Base-by-base conservation (phyloP, 2,329 filamentous ascomycete species). In the Cyanodermella asteris region DNA sequence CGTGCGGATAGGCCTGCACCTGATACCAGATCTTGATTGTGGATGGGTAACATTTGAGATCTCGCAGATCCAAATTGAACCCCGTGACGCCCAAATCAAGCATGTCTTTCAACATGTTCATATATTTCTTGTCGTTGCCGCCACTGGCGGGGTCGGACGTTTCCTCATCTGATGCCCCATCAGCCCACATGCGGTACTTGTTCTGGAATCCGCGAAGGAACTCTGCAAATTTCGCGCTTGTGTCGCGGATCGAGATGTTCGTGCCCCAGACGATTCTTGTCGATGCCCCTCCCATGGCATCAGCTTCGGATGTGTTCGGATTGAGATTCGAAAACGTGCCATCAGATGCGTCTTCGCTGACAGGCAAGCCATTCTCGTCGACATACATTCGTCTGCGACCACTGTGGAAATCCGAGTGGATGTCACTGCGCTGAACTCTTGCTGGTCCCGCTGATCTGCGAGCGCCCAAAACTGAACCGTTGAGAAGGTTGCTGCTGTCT, bases 11-110 rank as follows among this genome's bases (percentile, higher is more conserved):
- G 9, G 76, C 72, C 45, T 91, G 78, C 29, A 90, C 59, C 48
- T 97, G 90, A 45, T 94, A 77, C 77, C 81, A 94, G 28, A 97
- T 58, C 52, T 94, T 94, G 38, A 73, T 60, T 0, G 87, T 94
- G 1, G 80, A 71, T 3, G 90, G 87, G 44, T 93, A 97, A 8
- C 82, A 64, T 45, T 90, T 91, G 31, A 97, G 59, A 38, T 97
- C 90, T 28, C 68, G 69, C 26, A 82, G 68, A 44, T 97, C 81
- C 20, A 97, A 52, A 43, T 93, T 93, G 20, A 97, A 61, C 29
- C 75, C 73, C 11, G 70, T 74, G 6, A 81, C 67, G 22, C 82
- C 82, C 5, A 94, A 61, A 29, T 82, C 66, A 22, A 91, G 59
- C 82, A 97, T 93, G 32, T 77, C 77, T 49, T 87, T 74, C 47